Evolutionary conservation across 768 basidiomycete species (phyloP).

Genomic region (Podaxis carcinomalis): DNA sequence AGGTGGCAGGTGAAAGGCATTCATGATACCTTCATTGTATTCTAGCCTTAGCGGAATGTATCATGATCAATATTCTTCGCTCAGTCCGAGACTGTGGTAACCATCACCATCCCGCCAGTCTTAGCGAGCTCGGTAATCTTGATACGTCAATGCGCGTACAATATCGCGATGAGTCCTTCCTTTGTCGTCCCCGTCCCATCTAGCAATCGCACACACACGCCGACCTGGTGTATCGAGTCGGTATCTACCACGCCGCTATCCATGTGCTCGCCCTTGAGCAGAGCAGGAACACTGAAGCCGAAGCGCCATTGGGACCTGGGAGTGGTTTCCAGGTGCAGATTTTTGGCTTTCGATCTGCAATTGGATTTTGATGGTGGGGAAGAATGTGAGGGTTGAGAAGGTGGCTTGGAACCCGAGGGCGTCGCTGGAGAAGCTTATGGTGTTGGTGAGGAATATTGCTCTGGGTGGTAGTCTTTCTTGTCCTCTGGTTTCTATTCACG

Average conservation of each 20-base stretch:
- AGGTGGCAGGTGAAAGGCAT: background rate
- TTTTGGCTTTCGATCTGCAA: conserved; percentile 66
- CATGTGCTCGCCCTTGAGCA: conserved; percentile 89
- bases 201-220: conserved; percentile 80
- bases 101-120: conserved; percentile 33
- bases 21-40: background rate
- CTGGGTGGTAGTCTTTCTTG: background rate
- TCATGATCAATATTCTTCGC: conserved; percentile 9
- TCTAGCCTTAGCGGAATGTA: background rate
- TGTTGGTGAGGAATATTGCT: conserved; percentile 12
- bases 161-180: conserved; percentile 89
- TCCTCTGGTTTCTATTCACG: background rate
- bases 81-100: conserved; percentile 10
- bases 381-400: conserved; percentile 14
- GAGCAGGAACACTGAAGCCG: conserved; percentile 89
- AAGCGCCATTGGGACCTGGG: conserved; percentile 90
- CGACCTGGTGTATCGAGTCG: conserved; percentile 85
- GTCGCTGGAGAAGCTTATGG: conserved; percentile 14
- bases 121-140: conserved; percentile 84
- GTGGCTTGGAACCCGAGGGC: conserved; percentile 17
- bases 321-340: conserved; percentile 85
- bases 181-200: conserved; percentile 54
- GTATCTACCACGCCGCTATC: conserved; percentile 91
- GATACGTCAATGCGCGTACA: conserved; percentile 91
- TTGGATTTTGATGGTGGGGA: conserved; percentile 28